These are phyloP conservation scores for Mangifera indica DNA, from an alignment of 345 rosid genomes.

Conservation along the genomic window DNA sequence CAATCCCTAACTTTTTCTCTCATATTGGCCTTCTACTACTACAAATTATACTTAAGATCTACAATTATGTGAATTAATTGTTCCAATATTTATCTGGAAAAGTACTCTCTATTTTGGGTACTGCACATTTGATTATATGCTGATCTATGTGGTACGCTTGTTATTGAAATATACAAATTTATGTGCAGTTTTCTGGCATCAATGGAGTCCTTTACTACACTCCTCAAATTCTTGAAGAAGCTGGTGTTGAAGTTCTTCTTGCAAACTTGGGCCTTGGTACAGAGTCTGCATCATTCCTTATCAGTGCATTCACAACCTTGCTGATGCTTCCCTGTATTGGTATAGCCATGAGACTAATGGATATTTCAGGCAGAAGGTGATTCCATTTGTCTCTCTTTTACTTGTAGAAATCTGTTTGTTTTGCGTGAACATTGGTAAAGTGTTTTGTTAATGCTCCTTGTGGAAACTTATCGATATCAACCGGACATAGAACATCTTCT, in stretches of 20 bases:
- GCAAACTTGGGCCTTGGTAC: constrained; percentile 68
- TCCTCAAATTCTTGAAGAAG: constrained; percentile 93
- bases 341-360: constrained; percentile 94
- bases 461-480: neutral
- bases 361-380: constrained; percentile 90
- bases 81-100: neutral
- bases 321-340: constrained; percentile 95
- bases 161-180: constrained; percentile 1
- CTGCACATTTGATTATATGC: neutral
- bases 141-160: constrained; percentile 1
- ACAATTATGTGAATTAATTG: neutral
- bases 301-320: constrained; percentile 78
- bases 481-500: neutral
- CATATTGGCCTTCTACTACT: constrained; percentile 1
- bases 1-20: neutral
- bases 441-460: neutral
- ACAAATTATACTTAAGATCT: neutral
- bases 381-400: neutral
- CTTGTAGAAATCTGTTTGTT: neutral
- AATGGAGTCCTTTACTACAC: constrained; percentile 96
- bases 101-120: neutral
- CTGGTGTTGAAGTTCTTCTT: constrained; percentile 92
- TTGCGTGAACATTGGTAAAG: neutral
- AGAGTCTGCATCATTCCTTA: constrained; percentile 84
- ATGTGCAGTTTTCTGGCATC: constrained; percentile 83